Conservation (phyloP, 2,329 filamentous ascomycete species). For the Rhynchosporium graminicola region DNA sequence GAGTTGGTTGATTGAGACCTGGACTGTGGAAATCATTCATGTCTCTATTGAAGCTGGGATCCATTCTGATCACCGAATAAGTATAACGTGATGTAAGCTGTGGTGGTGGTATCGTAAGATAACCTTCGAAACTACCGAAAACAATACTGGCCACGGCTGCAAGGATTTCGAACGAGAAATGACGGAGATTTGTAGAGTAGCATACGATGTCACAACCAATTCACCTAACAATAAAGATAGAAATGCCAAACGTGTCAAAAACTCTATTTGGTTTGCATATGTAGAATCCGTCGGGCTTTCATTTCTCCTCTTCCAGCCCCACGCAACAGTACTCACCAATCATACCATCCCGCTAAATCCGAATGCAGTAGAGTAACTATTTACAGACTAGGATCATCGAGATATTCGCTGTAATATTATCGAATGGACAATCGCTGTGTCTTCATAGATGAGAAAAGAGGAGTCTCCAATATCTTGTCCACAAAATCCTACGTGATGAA, state of each 20-base stretch:
- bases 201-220: neutral
- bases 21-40: neutral
- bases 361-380: too few relatives aligned
- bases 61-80: neutral
- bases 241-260: neutral
- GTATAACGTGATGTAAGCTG: neutral
- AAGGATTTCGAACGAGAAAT: neutral
- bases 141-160: neutral
- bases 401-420: too few relatives aligned
- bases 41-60: neutral
- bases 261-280: neutral
- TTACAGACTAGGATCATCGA: too few relatives aligned
- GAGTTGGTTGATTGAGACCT: neutral
- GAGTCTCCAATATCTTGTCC: too few relatives aligned
- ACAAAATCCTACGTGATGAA: too few relatives aligned
- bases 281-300: neutral
- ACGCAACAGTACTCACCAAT: neutral
- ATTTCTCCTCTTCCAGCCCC: neutral
- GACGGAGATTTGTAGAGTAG: neutral
- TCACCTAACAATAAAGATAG: neutral
- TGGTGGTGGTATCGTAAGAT: neutral
- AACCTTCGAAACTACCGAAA: neutral
- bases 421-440: too few relatives aligned
- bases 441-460: too few relatives aligned
- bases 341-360: slow-evolving; percentile 2